Base-by-base conservation (phyloP, 169 alveolate species). In the Cryptosporidium ubiquitum region DNA sequence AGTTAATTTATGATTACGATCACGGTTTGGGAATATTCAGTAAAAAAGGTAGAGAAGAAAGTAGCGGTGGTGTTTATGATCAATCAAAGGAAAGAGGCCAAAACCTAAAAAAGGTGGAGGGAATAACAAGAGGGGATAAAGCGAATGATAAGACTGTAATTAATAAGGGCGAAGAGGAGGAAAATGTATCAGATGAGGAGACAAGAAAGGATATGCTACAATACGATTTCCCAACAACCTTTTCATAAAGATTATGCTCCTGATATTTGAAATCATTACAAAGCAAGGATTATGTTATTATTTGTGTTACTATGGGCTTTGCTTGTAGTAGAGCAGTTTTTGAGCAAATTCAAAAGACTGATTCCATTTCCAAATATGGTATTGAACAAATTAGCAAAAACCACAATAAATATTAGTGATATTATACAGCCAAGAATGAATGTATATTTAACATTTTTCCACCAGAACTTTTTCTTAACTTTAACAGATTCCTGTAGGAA, bases 391-490 rank as follows among this genome's bases (percentile, higher is more conserved):
- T 37, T 58, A 16, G 89, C 75, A 26, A 79, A 23, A 14, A n/a
- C 51, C 23, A 79, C 42, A 33, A 39, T 64, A 7, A 79, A 9
- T 26, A 58, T 64, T 42, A 79, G 60, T 16, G 75, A 44, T 3
- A 58, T 26, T 5, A 79, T 20, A 14, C 89, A 26, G 3, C 20
- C 26, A 18, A 79, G 61, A 6, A 79, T 61, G 6, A 79, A 29
- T 37, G 73, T 79, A 26, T 40, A 79, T 66, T 66, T 79, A 37
- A 79, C 61, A 29, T 79, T 79, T 61, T 79, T 79, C 89, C 89
- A 79, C 89, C 89, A 79, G 47, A 79, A 79, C 33, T 64, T 37
- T 5, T 44, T 79, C 33, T 79, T 79, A n/a, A 58, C 89, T 79
- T 58, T 9, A 5, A 66, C 39, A 14, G 89, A 60, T n/a, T 79